Base-by-base conservation (phyloP, 2,329 filamentous ascomycete genomes). In the Epichloe coenophiala region DNA sequence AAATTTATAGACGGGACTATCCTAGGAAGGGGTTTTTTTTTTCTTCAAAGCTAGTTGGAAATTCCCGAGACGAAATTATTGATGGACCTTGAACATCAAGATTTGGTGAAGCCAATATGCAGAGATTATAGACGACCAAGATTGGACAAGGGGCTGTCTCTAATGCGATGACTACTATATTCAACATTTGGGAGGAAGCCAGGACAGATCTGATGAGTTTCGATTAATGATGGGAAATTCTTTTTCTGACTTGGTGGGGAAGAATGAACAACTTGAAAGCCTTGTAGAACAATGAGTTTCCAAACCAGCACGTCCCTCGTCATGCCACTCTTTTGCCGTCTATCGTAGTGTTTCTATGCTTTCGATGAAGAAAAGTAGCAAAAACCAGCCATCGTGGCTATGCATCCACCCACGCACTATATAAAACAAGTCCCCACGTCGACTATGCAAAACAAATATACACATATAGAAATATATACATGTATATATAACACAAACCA, bases 1-100 rank as follows among this genome's bases (percentile, higher is more conserved):
- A 47, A 42, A 38, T 5, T 36, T 48, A 51, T 51, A 51, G 49
- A 51, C 40, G 21, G 35, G 48, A 44, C 19, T 42, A 42, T 42
- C 11, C 36, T 27, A 21, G n/a, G n/a, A 49, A 33, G 31, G 44
- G 23, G 11, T 27, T 9, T 4, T 31, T 31, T 4, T 31, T 31
- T 31, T 11, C 3, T 19, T 17, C 39, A 31, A 43, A 42, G 15
- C 19, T 43, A 23, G 17, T 48, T 51, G 45, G 38, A 44, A 40
- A 42, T 27, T 19, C 19, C 23, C 33, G 12, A 45, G 9, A 21
- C 21, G 23, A 35, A 37, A 3, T 44, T 38, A 31, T n/a, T 15
- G 7, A 13, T n/a, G 47, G 39, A 3, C 35, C 27, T 13, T 17
- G 13, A 21, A 39, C 27, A 42, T 19, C 40, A 23, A 49, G 12